Evolutionary conservation across 257 asterid genomes (phyloP).

Genomic region (Coffea canephora): DNA sequence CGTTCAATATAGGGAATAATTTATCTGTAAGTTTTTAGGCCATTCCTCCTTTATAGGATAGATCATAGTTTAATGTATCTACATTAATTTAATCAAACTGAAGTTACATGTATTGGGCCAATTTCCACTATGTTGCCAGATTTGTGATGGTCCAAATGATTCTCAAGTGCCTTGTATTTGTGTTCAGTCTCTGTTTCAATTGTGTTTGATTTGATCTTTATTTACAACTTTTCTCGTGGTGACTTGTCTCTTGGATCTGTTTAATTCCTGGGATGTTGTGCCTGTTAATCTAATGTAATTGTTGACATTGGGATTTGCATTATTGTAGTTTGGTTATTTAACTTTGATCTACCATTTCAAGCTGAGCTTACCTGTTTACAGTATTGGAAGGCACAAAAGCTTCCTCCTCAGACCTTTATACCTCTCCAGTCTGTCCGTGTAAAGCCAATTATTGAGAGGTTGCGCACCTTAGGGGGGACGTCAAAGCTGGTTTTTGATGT

Average conservation of each 20-base stretch:
- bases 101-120: not conserved
- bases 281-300: not conserved
- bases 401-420: slow-evolving; percentile 97
- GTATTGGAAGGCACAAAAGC: slow-evolving; percentile 98
- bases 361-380: slow-evolving; percentile 35
- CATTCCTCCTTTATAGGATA: not conserved
- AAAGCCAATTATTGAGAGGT: slow-evolving; percentile 77
- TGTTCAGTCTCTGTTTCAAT: not conserved
- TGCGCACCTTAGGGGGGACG: slow-evolving; percentile 92
- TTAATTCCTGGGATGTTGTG: not conserved
- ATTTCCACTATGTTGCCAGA: not conserved
- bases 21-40: not conserved
- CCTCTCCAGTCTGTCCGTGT: slow-evolving; percentile 95
- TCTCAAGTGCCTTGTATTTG: not conserved
- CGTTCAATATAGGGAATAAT: not conserved
- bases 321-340: not conserved
- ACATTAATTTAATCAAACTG: not conserved
- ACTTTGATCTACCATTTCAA: not conserved
- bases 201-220: not conserved
- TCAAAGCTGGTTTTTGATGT: slow-evolving; percentile 91
- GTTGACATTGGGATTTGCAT: not conserved
- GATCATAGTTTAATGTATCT: not conserved
- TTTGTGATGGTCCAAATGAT: not conserved
- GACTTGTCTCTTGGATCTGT: not conserved
- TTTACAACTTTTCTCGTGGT: not conserved